A percentile compares a stretch with the other conserved stretches of the same genome.
Conservation (phyloP, 768 basidiomycete species). For the Leccinum obscurum region DNA sequence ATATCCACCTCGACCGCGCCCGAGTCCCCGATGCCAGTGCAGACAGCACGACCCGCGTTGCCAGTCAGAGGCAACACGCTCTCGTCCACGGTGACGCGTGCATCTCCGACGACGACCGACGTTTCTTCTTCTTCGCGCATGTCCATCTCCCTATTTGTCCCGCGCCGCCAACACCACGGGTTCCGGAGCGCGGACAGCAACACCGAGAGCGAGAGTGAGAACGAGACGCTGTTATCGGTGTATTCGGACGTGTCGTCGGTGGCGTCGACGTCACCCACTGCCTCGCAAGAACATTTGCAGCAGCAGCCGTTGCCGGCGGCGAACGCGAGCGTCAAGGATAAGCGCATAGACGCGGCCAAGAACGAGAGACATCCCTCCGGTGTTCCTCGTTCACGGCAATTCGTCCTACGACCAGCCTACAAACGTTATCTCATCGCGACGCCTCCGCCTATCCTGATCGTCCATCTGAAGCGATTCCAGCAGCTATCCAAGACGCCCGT, state of each 20-base stretch:
- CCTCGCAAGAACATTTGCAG: constrained; percentile 30
- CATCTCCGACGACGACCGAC: constrained; percentile 12
- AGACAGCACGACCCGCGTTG: constrained; percentile 19
- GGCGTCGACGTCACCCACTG: constrained; percentile 33
- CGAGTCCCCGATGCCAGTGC: constrained; percentile 35
- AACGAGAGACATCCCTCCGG: constrained; percentile 35
- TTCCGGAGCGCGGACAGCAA: constrained; percentile 27
- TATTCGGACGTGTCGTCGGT: constrained; percentile 38
- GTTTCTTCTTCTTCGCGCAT: constrained; percentile 20
- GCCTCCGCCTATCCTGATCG: constrained; percentile 84
- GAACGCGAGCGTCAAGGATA: constrained; percentile 3
- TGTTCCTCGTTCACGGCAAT: constrained; percentile 51
- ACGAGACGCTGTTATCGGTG: constrained; percentile 30
- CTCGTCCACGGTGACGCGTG: constrained; percentile 13
- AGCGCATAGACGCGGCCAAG: not conserved
- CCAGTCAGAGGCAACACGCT: constrained; percentile 12
- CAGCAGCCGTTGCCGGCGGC: constrained; percentile 17
- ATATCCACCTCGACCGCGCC: constrained; percentile 52
- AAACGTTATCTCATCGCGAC: constrained; percentile 91
- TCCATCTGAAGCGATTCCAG: constrained; percentile 95
- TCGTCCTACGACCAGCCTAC: constrained; percentile 80
- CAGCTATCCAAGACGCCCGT: constrained; percentile 67
- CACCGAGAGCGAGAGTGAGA: constrained; percentile 35
- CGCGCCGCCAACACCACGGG: constrained; percentile 20
- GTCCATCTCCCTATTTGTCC: constrained; percentile 31